These are phyloP conservation scores for Hygrophorus pudorinus DNA, from an alignment of 768 basidiomycete species.

Conservation along the genomic window DNA sequence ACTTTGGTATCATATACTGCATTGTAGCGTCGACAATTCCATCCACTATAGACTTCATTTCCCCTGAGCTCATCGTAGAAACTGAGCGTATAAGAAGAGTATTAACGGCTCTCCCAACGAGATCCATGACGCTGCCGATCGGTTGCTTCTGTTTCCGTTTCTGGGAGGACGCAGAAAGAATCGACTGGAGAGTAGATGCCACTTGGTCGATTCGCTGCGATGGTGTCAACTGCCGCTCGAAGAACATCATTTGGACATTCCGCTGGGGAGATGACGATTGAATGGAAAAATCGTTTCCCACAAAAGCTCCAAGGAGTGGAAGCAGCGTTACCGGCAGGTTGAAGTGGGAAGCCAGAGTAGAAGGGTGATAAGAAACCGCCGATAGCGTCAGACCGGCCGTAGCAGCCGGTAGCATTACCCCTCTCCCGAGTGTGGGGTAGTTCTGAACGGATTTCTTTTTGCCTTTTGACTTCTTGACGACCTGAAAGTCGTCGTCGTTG, in stretches of 20 bases:
- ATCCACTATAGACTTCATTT: constrained; percentile 56
- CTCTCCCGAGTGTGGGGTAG: constrained; percentile 18
- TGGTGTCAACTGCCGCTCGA: constrained; percentile 46
- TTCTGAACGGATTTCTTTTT: constrained; percentile 30
- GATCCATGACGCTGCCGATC: constrained; percentile 65
- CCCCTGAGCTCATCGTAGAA: constrained; percentile 44
- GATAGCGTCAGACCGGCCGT: constrained; percentile 38
- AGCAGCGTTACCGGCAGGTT: constrained; percentile 61
- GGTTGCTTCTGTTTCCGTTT: constrained; percentile 40
- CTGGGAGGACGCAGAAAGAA: constrained; percentile 39
- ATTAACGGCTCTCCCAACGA: constrained; percentile 61
- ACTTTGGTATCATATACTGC: constrained; percentile 66
- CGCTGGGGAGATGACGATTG: constrained; percentile 36
- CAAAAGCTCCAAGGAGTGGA: constrained; percentile 66
- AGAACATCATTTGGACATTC: constrained; percentile 54
- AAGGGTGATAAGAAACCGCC: constrained; percentile 51
- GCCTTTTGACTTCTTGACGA: constrained; percentile 42
- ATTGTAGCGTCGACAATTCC: constrained; percentile 64
- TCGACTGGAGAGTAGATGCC: constrained; percentile 43
- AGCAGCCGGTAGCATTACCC: constrained; percentile 46
- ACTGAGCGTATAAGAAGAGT: constrained; percentile 41
- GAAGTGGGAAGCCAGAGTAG: constrained; percentile 50
- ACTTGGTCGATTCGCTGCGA: constrained; percentile 60
- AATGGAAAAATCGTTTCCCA: constrained; percentile 74
- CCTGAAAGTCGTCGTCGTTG: constrained; percentile 47